phyloP scores from a whole-genome alignment of 2,329 filamentous ascomycete species.

The Beauveria rudraprayagi region DNA sequence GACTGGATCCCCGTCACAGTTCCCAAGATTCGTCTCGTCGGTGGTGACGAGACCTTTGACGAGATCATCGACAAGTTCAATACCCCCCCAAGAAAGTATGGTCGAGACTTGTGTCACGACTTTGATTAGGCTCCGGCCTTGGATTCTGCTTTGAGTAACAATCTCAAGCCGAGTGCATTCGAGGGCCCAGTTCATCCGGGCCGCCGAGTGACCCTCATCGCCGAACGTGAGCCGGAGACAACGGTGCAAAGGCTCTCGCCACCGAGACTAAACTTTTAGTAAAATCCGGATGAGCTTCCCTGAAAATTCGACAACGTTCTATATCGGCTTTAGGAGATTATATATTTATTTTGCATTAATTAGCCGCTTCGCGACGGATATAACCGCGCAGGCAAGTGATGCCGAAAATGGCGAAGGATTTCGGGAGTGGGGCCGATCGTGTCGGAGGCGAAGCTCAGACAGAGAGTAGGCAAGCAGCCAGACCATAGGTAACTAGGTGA shows the following conservation, averaged over 20 bases:
- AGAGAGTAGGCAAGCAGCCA: neutral
- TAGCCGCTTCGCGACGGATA: neutral
- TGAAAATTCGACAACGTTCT: neutral
- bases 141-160: too few species aligned
- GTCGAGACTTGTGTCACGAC: conserved; percentile 54
- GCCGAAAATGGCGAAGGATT: conserved; percentile 4
- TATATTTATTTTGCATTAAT: neutral
- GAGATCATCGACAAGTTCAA: conserved; percentile 61
- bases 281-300: neutral
- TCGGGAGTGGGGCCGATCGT: conserved; percentile 1
- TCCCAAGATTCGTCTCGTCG: conserved; percentile 91
- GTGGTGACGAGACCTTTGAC: conserved; percentile 62
- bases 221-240: neutral
- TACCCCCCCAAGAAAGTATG: conserved; percentile 55
- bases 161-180: too few species aligned
- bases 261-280: neutral
- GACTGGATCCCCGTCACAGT: conserved; percentile 88
- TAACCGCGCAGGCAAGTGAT: neutral
- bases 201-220: too few species aligned
- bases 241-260: neutral
- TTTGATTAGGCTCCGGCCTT: too few species aligned
- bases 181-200: too few species aligned
- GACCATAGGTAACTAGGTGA: too few species aligned
- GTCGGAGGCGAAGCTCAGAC: neutral
- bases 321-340: neutral